phyloP scores from a whole-genome alignment of 2,329 filamentous ascomycete genomes.

The Coniella lustricola region DNA sequence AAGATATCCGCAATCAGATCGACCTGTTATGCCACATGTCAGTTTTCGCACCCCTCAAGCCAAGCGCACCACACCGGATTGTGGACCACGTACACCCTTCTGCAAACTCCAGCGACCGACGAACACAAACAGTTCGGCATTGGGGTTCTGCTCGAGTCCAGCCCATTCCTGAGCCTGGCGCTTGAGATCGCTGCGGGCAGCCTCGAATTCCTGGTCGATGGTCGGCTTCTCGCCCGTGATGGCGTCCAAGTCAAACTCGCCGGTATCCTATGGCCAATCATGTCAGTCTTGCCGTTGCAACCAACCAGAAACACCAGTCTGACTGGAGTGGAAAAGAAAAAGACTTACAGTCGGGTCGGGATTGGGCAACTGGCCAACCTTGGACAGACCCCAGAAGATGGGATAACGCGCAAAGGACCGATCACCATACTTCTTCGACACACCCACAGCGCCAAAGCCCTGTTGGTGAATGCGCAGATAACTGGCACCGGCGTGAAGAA shows the following conservation, averaged over 20 bases:
- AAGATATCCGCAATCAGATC: constrained; percentile 62
- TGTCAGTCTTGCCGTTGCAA: too few species aligned
- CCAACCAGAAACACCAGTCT: too few species aligned
- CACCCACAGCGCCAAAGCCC: constrained; percentile 61
- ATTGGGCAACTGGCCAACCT: constrained; percentile 58
- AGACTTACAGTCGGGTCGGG: constrained; percentile 46
- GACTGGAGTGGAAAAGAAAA: too few species aligned
- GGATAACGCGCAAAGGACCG: constrained; percentile 59
- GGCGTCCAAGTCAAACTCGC: constrained; percentile 48
- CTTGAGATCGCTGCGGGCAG: constrained; percentile 43
- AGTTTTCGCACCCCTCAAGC: not conserved
- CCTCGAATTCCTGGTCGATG: constrained; percentile 49
- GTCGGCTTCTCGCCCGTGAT: constrained; percentile 32
- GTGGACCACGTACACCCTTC: constrained; percentile 39
- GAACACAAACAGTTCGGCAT: constrained; percentile 61
- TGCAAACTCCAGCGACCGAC: constrained; percentile 65
- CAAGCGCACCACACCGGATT: too few species aligned
- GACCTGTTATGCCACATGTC: constrained; percentile 14
- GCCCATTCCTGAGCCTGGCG: constrained; percentile 63
- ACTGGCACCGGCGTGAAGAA: constrained; percentile 59
- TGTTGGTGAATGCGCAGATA: constrained; percentile 61
- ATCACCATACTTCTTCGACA: constrained; percentile 62
- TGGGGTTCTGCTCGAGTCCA: constrained; percentile 51
- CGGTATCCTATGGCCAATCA: constrained; percentile 38
- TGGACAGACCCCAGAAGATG: constrained; percentile 61